phyloP scores from a whole-genome alignment of 306 rosid genomes.

The Prosopis cineraria region DNA sequence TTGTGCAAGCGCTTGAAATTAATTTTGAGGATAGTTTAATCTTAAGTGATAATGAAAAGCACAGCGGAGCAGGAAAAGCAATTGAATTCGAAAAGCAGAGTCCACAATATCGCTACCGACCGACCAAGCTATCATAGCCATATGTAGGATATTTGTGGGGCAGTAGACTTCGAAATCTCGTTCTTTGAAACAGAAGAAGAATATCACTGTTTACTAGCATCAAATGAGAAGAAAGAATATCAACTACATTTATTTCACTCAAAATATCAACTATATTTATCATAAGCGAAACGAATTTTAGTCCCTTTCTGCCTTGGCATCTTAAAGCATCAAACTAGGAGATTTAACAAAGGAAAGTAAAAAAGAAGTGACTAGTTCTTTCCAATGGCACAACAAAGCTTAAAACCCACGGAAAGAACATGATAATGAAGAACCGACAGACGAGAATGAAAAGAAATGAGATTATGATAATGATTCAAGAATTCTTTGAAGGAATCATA shows the following conservation, averaged over 20 bases:
- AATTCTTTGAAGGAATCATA: not conserved
- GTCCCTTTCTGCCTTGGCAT: conserved; percentile 13
- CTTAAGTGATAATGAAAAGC: conserved; percentile 20
- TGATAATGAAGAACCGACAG: not conserved
- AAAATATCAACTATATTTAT: not conserved
- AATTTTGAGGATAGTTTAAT: not conserved
- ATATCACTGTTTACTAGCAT: conserved; percentile 10
- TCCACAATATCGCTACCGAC: conserved; percentile 11
- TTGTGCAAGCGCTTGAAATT: not conserved
- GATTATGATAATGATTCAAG: conserved; percentile 22
- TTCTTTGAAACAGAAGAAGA: conserved; percentile 37
- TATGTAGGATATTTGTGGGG: conserved; percentile 47
- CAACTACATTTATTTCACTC: no score
- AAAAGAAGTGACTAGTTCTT: not conserved
- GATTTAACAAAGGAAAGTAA: conserved; percentile 18
- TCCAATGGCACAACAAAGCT: conserved; percentile 6
- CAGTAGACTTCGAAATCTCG: conserved; percentile 2
- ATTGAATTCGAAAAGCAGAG: conserved; percentile 33
- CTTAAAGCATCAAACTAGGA: conserved; percentile 2
- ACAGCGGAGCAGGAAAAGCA: conserved; percentile 29
- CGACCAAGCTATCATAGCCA: conserved; percentile 33
- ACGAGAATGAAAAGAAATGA: conserved; percentile 31
- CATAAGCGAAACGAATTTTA: not conserved
- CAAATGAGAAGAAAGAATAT: not conserved
- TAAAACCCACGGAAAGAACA: not conserved